These are phyloP conservation scores for Gracilariopsis chorda DNA, from an alignment of 23 red algal genomes.

Conservation along the genomic window DNA sequence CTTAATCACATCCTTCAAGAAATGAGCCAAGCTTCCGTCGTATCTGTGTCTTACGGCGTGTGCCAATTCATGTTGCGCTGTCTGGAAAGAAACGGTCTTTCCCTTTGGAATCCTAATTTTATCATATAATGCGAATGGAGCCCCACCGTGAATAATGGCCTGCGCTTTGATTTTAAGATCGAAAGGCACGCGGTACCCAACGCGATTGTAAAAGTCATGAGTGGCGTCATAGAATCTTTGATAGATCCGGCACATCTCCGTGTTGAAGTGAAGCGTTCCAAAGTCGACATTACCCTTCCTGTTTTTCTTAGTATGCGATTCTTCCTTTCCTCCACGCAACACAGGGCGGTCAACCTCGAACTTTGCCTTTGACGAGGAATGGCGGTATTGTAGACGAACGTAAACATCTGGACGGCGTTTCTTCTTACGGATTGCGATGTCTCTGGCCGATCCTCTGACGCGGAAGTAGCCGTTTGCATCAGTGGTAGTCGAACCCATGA, in stretches of 20 bases:
- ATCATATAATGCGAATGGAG: background rate
- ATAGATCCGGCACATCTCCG: background rate
- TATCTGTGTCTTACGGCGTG: conserved; percentile 21
- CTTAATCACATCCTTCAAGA: background rate
- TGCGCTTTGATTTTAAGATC: background rate
- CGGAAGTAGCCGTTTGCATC: conserved; percentile 3
- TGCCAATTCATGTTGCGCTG: conserved; percentile 13
- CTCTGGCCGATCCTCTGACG: background rate
- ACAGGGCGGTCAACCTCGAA: background rate
- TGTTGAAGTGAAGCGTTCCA: conserved; percentile 11
- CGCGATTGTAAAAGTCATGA: conserved; percentile 1
- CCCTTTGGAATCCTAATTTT: conserved; percentile 19
- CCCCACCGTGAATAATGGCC: background rate
- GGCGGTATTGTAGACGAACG: background rate
- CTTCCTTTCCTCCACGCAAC: conserved; percentile 3
- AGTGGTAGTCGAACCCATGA: background rate
- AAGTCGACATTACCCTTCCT: background rate
- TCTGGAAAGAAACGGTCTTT: background rate
- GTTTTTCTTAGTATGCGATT: background rate
- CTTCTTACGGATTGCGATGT: background rate
- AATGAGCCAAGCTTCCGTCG: background rate
- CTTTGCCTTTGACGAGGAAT: background rate
- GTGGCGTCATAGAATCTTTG: conserved; percentile 12
- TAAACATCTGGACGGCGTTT: conserved; percentile 30
- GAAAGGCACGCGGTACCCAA: conserved; percentile 5